Percentiles rank a stretch among this genome's conserved stretches.
Conservation (phyloP, 805 yeast species). For the Saccharomycopsis selenospora region DNA sequence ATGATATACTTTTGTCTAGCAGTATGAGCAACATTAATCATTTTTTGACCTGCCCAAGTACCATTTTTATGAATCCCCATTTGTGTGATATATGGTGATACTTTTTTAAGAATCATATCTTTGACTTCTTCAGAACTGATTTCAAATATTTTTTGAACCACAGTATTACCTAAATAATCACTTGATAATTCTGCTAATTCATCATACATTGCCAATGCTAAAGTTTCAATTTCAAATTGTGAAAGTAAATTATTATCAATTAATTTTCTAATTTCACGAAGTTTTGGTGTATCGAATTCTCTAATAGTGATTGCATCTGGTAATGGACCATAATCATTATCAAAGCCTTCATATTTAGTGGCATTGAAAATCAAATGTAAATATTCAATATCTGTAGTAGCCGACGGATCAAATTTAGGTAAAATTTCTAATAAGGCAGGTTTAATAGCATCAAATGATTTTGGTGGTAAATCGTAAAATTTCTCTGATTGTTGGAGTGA, state of each 20-base stretch:
- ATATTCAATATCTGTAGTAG: not conserved
- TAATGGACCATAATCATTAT: conserved; percentile 59
- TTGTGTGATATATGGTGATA: conserved; percentile 76
- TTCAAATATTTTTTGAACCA: conserved; percentile 85
- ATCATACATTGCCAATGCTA: conserved; percentile 74
- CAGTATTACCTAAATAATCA: conserved; percentile 92
- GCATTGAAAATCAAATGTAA: conserved; percentile 26
- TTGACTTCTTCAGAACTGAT: conserved; percentile 62
- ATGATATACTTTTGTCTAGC: conserved; percentile 59
- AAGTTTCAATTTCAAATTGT: conserved; percentile 65
- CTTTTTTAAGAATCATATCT: conserved; percentile 70
- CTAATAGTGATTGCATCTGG: conserved; percentile 67
- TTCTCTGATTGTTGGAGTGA: too few relatives aligned
- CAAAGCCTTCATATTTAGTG: conserved; percentile 38
- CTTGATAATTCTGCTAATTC: conserved; percentile 88
- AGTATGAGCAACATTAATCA: conserved; percentile 66
- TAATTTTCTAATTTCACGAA: conserved; percentile 77
- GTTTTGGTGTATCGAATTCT: conserved; percentile 78
- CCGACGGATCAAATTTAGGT: not conserved
- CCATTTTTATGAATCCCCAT: conserved; percentile 96
- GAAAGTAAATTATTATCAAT: conserved; percentile 49
- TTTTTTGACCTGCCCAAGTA: conserved; percentile 98
- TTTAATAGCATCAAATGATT: not conserved
- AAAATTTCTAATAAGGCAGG: not conserved
- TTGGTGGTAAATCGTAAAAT: not conserved